Evolutionary conservation across 1,284 basidiomycete species (phyloP), one percentile per base, ranked within the genome.

Genomic region (Apiotrichum porosum): DNA sequence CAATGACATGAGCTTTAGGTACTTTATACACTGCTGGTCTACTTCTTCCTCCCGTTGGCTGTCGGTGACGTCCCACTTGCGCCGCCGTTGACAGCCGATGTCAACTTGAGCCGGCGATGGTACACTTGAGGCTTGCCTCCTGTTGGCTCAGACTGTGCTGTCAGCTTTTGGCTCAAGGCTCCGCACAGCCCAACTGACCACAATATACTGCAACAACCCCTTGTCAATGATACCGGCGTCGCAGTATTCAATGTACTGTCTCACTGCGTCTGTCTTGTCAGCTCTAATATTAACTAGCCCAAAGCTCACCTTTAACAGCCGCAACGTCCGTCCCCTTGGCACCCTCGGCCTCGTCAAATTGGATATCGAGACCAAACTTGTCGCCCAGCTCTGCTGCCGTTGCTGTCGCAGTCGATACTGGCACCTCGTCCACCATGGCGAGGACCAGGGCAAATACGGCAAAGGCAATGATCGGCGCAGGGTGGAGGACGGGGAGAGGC

Each of bases 401-500:
- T 0, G 51, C 41, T 1, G 57, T 9, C 9, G 60, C 62, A 38
- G 43, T 36, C 0, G 47, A 45, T 4, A 63, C 24, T 0, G 61
- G 56, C 21, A 59, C 37, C 17, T 47, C 43, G 23, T 62, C 56
- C 10, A 52, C 24, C 4, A 65, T 24, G 1, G 60, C 47, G n/a
- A 68, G 36, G 13, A 65, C 30, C n/a, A 68, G 39, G 2, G 47
- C 50, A 24, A 68, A 57, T 0, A 53, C 39, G 2, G 58, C 42
- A 36, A 64, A 59, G 1, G 67, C 62, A 10, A 64, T 47, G 22
- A 63, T 52, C 2, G 47, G 37, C 2, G 65, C 51, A 3, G 60
- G 54, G 42, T 61, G 54, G 6, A 67, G 47, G 13, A 69, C 48
- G 5, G 51, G 24, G 1, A 69, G 36, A 3, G 67, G 67, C 8